phyloP scores from a whole-genome alignment of 805 yeast genomes.

The Diddensiella santjacobensis region DNA sequence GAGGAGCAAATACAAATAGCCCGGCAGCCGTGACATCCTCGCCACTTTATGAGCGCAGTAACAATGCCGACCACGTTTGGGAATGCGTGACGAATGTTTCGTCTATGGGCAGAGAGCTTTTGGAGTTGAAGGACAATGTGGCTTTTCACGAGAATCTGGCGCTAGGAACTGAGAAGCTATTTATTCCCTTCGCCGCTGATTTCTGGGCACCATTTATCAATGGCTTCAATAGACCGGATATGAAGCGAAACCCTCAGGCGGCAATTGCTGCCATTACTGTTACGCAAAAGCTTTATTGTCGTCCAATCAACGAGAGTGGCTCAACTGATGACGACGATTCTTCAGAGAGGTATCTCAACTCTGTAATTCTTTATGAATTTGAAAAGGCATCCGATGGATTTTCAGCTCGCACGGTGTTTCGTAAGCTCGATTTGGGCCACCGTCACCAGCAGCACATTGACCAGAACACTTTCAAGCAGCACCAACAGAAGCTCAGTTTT shows the following conservation, averaged over 20 bases:
- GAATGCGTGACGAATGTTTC: conserved; percentile 32
- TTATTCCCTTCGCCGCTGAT: conserved; percentile 35
- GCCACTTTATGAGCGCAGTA: background rate
- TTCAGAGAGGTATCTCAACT: conserved; percentile 23
- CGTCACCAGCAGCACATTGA: background rate
- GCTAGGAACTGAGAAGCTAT: conserved; percentile 31
- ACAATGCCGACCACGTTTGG: conserved; percentile 24
- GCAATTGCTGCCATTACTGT: conserved; percentile 34
- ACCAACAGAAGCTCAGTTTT: background rate
- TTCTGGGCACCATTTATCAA: conserved; percentile 38
- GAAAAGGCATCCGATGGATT: conserved; percentile 34
- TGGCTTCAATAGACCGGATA: conserved; percentile 25
- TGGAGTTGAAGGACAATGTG: conserved; percentile 28
- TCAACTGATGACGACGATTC: conserved; percentile 3
- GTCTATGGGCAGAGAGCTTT: conserved; percentile 32
- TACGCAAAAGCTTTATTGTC: conserved; percentile 30
- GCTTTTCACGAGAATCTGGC: conserved; percentile 20
- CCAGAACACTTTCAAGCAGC: background rate
- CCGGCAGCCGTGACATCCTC: background rate
- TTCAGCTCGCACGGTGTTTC: conserved; percentile 35
- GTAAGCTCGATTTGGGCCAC: conserved; percentile 22
- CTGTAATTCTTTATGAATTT: conserved; percentile 35
- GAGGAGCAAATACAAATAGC: background rate
- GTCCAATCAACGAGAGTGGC: conserved; percentile 8
- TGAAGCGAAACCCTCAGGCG: conserved; percentile 26